Evolutionary conservation across 768 basidiomycete genomes (phyloP).

Genomic region (Podaxis sp.): DNA sequence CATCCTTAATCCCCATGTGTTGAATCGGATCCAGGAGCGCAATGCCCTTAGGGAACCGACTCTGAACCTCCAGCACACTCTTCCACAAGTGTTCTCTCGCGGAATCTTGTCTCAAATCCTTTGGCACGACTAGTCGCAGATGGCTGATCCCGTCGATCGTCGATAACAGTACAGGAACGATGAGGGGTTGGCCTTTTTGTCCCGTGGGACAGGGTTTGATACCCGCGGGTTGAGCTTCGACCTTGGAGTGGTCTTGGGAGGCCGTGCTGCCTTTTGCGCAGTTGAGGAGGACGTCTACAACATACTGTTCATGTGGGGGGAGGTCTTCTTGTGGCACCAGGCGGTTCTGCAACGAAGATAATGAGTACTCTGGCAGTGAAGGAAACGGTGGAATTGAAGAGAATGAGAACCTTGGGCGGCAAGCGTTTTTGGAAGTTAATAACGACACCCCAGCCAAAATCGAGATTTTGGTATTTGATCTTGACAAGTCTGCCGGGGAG

Average conservation of each 20-base stretch:
- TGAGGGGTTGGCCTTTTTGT: slow-evolving; percentile 78
- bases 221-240: slow-evolving; percentile 62
- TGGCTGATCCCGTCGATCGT: slow-evolving; percentile 87
- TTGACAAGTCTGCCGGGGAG: slow-evolving; percentile 92
- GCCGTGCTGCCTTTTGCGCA: slow-evolving; percentile 63
- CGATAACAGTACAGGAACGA: slow-evolving; percentile 86
- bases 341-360: slow-evolving; percentile 45
- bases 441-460: slow-evolving; percentile 97
- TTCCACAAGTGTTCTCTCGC: slow-evolving; percentile 87
- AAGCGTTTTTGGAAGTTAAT: slow-evolving; percentile 89
- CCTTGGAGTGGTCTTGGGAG: slow-evolving; percentile 56
- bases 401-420: slow-evolving; percentile 65
- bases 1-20: slow-evolving; percentile 96
- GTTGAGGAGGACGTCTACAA: slow-evolving; percentile 89
- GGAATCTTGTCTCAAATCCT: slow-evolving; percentile 77
- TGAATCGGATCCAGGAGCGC: slow-evolving; percentile 86
- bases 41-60: slow-evolving; percentile 86
- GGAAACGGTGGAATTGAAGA: not conserved
- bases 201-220: slow-evolving; percentile 73
- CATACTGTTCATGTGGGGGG: slow-evolving; percentile 86
- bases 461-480: slow-evolving; percentile 79
- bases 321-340: slow-evolving; percentile 70
- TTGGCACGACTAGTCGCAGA: slow-evolving; percentile 84
- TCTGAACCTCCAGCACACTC: slow-evolving; percentile 87
- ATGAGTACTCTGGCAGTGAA: not conserved